Evolutionary conservation across 2,329 filamentous ascomycete species (phyloP).

Genomic region (Sporothrix globosa): DNA sequence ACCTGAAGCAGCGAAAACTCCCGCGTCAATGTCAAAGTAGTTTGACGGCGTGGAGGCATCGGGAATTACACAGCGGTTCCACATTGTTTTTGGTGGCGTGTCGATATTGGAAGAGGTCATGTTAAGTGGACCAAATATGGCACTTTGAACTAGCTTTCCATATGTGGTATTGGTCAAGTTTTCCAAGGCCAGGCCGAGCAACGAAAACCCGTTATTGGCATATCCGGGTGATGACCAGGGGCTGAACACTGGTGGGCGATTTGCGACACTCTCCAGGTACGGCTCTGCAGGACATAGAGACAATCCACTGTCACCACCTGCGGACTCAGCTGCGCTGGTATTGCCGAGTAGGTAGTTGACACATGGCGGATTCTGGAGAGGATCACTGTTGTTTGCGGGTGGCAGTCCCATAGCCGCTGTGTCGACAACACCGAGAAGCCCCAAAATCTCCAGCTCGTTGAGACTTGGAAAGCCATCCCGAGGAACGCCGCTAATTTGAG

Average conservation of each 20-base stretch:
- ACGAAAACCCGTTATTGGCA: slow-evolving; percentile 52
- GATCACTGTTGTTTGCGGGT: slow-evolving; percentile 8
- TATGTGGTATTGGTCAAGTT: slow-evolving; percentile 48
- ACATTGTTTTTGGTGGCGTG: not conserved
- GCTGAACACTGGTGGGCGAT: slow-evolving; percentile 47
- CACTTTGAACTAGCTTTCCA: slow-evolving; percentile 46
- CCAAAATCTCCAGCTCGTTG: slow-evolving; percentile 20
- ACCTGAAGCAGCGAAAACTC: slow-evolving; percentile 26
- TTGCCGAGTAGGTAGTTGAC: not conserved
- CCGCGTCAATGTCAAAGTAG: slow-evolving; percentile 21
- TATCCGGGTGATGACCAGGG: slow-evolving; percentile 54
- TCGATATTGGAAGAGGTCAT: slow-evolving; percentile 41
- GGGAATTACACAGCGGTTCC: slow-evolving; percentile 19
- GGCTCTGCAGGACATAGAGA: not conserved
- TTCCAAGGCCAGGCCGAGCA: slow-evolving; percentile 53
- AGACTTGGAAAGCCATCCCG: slow-evolving; percentile 34
- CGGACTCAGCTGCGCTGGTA: not conserved
- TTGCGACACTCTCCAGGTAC: slow-evolving; percentile 28
- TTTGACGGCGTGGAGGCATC: not conserved
- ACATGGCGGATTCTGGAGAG: slow-evolving; percentile 30
- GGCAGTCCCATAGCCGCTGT: slow-evolving; percentile 29
- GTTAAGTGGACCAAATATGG: slow-evolving; percentile 49
- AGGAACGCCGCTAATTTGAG: slow-evolving; percentile 38
- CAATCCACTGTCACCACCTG: not conserved
- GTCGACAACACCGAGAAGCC: not conserved